Evolutionary conservation across 768 basidiomycete species (phyloP).

Genomic region (Termitomyces sp.): DNA sequence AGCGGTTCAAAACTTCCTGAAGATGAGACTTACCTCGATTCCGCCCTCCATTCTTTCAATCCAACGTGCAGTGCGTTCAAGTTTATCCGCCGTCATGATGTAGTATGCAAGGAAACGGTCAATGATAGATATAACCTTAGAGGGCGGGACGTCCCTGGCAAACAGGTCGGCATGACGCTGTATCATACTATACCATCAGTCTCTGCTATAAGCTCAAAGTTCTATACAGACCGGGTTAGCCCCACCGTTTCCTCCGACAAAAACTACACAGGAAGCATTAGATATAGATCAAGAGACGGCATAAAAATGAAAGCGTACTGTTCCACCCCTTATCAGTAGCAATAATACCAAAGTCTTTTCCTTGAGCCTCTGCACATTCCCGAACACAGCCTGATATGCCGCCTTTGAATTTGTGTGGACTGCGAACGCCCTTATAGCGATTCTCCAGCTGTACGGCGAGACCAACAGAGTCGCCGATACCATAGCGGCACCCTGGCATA

Average conservation of each 20-base stretch:
- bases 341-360: slow-evolving; percentile 70
- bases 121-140: slow-evolving; percentile 43
- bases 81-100: slow-evolving; percentile 68
- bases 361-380: slow-evolving; percentile 77
- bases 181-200: background rate
- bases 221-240: slow-evolving; percentile 30
- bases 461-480: slow-evolving; percentile 72
- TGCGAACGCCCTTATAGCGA: slow-evolving; percentile 65
- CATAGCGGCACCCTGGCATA: slow-evolving; percentile 54
- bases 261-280: slow-evolving; percentile 29
- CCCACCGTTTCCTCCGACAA: slow-evolving; percentile 72
- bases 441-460: slow-evolving; percentile 71
- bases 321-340: slow-evolving; percentile 84
- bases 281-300: background rate
- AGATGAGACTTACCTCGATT: slow-evolving; percentile 36
- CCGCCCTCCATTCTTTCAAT: slow-evolving; percentile 51
- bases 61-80: slow-evolving; percentile 74
- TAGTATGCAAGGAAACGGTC: slow-evolving; percentile 69
- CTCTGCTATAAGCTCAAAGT: background rate
- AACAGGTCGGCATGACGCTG: slow-evolving; percentile 59
- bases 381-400: slow-evolving; percentile 73
- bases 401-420: slow-evolving; percentile 75
- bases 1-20: no score
- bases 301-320: background rate
- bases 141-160: slow-evolving; percentile 62